Conservation (phyloP, 2,329 filamentous ascomycete species). For the Fusarium oligoseptatum region DNA sequence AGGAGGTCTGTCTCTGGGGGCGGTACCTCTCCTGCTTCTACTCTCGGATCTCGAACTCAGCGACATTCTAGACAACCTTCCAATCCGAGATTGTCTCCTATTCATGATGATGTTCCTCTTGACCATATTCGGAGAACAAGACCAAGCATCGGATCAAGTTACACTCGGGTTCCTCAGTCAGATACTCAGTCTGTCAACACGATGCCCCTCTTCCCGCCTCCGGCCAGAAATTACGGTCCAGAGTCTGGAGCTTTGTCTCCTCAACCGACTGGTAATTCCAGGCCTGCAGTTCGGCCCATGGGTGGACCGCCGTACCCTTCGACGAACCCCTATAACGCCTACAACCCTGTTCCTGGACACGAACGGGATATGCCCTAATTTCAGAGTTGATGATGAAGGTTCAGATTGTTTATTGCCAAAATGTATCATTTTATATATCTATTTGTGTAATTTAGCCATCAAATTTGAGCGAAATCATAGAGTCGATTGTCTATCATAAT, state of each 20-base stretch:
- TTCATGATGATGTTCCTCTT: not conserved
- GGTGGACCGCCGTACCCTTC: not conserved
- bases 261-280: not conserved
- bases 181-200: not conserved
- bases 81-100: not conserved
- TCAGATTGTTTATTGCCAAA: not conserved
- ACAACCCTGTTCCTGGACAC: not conserved
- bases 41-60: not conserved
- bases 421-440: not conserved
- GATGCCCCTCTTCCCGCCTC: not conserved
- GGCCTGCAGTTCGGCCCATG: not conserved
- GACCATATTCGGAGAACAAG: not conserved
- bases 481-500: not conserved
- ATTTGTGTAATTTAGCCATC: not conserved
- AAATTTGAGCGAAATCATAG: not conserved
- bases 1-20: not conserved
- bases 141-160: not conserved
- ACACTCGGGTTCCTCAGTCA: not conserved
- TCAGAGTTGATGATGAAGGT: not conserved
- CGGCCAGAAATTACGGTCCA: not conserved
- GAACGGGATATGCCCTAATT: not conserved
- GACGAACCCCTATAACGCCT: not conserved
- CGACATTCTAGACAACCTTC: not conserved
- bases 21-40: not conserved
- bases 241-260: not conserved